Conservation (phyloP, 805 yeast genomes). For the Lipomyces starkeyi region DNA sequence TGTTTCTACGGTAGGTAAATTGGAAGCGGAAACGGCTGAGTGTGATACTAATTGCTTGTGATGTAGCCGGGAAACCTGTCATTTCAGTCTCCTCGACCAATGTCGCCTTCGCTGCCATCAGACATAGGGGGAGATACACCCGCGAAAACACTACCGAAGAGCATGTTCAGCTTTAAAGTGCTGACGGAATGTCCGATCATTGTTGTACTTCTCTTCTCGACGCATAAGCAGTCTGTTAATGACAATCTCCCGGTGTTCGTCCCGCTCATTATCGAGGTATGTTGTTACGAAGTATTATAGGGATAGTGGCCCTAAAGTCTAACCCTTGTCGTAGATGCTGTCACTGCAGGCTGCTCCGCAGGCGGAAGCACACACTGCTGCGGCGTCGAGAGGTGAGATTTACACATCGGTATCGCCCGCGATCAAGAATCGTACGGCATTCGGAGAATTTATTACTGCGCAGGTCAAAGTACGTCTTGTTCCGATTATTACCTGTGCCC, state of each 20-base stretch:
- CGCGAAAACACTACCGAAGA: slow-evolving; percentile 62
- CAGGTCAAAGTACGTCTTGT: slow-evolving; percentile 67
- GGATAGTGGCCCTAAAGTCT: background rate
- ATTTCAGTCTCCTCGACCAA: slow-evolving; percentile 50
- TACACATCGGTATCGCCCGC: slow-evolving; percentile 76
- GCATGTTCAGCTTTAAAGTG: slow-evolving; percentile 85
- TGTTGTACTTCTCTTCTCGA: slow-evolving; percentile 87
- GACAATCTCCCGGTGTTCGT: slow-evolving; percentile 75
- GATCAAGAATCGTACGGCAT: slow-evolving; percentile 75
- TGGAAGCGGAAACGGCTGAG: background rate
- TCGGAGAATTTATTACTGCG: slow-evolving; percentile 86
- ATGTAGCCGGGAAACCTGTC: slow-evolving; percentile 35
- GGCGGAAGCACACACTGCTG: slow-evolving; percentile 64
- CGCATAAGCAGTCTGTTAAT: slow-evolving; percentile 77
- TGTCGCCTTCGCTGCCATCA: slow-evolving; percentile 50
- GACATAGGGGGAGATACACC: slow-evolving; percentile 52
- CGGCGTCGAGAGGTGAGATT: slow-evolving; percentile 60
- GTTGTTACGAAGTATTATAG: background rate
- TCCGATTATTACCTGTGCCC: too few relatives aligned
- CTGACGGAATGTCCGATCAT: slow-evolving; percentile 97
- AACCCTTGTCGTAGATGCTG: slow-evolving; percentile 50
- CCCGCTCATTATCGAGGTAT: slow-evolving; percentile 71
- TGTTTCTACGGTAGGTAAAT: slow-evolving; percentile 20
- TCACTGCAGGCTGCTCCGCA: slow-evolving; percentile 84
- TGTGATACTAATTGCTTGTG: background rate